Percentiles rank a stretch among this genome's conserved stretches.
phyloP scores from a whole-genome alignment of 2,329 filamentous ascomycete genomes.

The Aureobasidium sp. region DNA sequence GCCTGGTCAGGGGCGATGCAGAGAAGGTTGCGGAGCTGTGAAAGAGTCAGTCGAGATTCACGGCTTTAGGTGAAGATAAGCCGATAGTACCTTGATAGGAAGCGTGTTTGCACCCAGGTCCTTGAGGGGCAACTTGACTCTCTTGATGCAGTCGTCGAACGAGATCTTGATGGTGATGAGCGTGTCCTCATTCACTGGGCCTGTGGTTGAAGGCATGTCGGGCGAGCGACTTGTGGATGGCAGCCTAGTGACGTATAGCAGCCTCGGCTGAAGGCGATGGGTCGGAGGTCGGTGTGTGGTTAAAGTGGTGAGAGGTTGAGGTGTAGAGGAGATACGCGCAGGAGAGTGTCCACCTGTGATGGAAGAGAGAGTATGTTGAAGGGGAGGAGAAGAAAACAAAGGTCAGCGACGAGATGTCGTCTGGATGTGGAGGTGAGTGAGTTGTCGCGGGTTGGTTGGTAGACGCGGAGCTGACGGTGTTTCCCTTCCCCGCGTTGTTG shows the following conservation, averaged over 20 bases:
- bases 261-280: constrained; percentile 4
- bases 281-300: neutral
- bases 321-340: neutral
- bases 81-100: constrained; percentile 61
- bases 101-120: constrained; percentile 69
- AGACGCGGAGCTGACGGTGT: neutral
- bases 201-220: constrained; percentile 31
- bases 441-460: neutral
- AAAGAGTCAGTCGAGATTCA: neutral
- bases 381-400: neutral
- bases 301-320: neutral
- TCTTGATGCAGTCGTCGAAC: constrained; percentile 65
- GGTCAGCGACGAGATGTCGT: neutral
- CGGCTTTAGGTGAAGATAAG: neutral
- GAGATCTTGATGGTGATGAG: constrained; percentile 79
- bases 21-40: constrained; percentile 62
- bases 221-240: constrained; percentile 5
- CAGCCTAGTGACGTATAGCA: constrained; percentile 8
- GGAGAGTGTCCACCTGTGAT: neutral
- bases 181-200: constrained; percentile 55
- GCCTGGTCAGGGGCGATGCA: constrained; percentile 53
- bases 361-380: neutral
- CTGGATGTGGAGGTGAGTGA: neutral
- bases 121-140: constrained; percentile 81
- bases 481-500: neutral